Base-by-base conservation (phyloP, 202 grass and related monocot species). In the Setaria italica region DNA sequence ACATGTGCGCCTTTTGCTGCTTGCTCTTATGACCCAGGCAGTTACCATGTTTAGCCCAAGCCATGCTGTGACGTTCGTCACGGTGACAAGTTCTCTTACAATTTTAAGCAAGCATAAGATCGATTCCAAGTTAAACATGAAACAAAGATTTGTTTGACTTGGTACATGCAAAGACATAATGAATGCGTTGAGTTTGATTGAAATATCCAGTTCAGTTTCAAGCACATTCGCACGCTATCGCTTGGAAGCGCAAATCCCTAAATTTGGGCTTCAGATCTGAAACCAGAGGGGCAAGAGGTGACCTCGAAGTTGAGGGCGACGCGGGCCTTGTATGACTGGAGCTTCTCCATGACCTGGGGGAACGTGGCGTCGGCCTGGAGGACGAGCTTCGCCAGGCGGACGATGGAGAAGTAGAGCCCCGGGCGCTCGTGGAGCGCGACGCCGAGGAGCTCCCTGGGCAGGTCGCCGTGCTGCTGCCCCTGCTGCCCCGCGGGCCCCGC, bases 301-400 rank as follows among this genome's bases (percentile, higher is more conserved):
- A 95, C 93, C 91, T 99, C 93, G 74, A 96, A 99, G 81, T 92
- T 92, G 67, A 99, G 83, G 81, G 90, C 78, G 81, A 94, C 89
- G 19, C 90, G 90, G 45, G 82, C 88, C 80, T 94, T 99, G 82
- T 96, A 99, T 45, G 93, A 94, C 90, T 95, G 93, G 43, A 99
- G 91, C 91, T 96, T 99, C 56, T 99, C 97, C 90, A 99, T 96
- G 84, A 99, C 85, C 64, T 79, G 74, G 64, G 94, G 90, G 46
- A 96, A 88, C 9, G 90, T 84, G 4, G 88, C 83, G 29, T 94
- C 91, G 0, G 93, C 88, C 73, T 94, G 88, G 13, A 99, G 85
- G 84, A 94, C 86, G 62, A 99, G 84, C 32, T 85, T 87, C 47
- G 94, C 86, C 4, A 78, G 42, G 12, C 88, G 90, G 46, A 99